A percentile compares a stretch with the other conserved stretches of the same genome.
Evolutionary conservation across 2,329 filamentous ascomycete species (phyloP).

Genomic region (Fusarium zealandicum): DNA sequence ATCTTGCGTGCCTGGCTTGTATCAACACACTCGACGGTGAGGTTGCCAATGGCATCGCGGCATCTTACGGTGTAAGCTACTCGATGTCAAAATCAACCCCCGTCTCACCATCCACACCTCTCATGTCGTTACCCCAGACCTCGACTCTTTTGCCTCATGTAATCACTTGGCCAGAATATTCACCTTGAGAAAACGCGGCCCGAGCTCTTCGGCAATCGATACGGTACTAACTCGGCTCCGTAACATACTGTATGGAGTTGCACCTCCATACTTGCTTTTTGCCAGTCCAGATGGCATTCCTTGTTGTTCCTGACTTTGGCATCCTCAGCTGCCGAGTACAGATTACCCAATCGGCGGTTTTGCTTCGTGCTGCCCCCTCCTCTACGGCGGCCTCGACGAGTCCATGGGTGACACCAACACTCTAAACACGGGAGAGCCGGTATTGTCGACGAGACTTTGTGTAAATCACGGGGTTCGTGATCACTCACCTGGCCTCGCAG

Average conservation of each 20-base stretch:
- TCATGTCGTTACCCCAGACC: conserved; percentile 14
- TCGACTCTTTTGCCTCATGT: background rate
- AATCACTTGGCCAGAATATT: conserved; percentile 4
- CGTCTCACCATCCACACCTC: conserved; percentile 4
- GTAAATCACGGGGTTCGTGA: conserved; percentile 25
- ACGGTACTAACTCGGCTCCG: background rate
- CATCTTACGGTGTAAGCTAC: conserved; percentile 2
- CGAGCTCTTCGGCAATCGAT: conserved; percentile 4
- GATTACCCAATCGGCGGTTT: conserved; percentile 35
- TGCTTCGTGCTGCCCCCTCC: conserved; percentile 8
- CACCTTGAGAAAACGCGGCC: conserved; percentile 5
- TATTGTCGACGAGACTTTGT: conserved; percentile 14
- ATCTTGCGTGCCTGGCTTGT: conserved; percentile 6
- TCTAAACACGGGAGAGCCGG: conserved; percentile 8
- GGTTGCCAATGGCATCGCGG: background rate
- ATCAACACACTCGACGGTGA: conserved; percentile 6
- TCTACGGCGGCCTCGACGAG: conserved; percentile 15
- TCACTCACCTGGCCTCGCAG: conserved; percentile 1
- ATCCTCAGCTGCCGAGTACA: conserved; percentile 8
- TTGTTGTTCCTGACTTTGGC: conserved; percentile 7
- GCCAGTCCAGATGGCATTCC: conserved; percentile 10
- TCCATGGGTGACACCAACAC: conserved; percentile 15
- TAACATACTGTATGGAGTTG: background rate
- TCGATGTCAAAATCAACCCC: background rate
- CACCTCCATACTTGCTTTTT: conserved; percentile 9